Conservation (phyloP, 2,329 filamentous ascomycete genomes). For the Tolypocladium tundrense region DNA sequence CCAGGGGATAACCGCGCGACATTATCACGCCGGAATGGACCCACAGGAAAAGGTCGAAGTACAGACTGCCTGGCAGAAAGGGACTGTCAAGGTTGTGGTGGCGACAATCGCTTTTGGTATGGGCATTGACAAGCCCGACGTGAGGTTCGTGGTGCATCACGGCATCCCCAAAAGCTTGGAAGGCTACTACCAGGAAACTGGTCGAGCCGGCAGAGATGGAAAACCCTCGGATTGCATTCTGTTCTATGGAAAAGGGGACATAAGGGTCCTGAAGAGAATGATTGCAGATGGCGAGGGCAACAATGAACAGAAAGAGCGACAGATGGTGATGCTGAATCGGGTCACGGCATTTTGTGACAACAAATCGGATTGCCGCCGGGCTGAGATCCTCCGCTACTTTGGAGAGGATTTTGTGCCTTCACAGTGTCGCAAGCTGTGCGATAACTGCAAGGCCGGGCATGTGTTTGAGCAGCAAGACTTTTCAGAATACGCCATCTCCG, state of each 20-base stretch:
- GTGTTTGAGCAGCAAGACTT: conserved; percentile 68
- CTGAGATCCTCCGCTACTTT: conserved; percentile 89
- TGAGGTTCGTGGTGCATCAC: conserved; percentile 92
- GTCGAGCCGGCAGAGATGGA: conserved; percentile 85
- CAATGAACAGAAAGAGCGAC: conserved; percentile 70
- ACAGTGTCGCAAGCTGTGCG: conserved; percentile 67
- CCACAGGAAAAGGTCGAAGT: conserved; percentile 57
- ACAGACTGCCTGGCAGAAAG: conserved; percentile 75
- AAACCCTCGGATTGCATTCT: conserved; percentile 80
- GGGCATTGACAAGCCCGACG: conserved; percentile 98
- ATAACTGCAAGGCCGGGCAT: conserved; percentile 73
- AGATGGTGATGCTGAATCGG: conserved; percentile 73
- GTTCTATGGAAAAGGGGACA: conserved; percentile 76
- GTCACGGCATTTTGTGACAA: conserved; percentile 89
- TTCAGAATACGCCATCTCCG: conserved; percentile 61
- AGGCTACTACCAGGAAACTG: conserved; percentile 97
- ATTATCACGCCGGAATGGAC: conserved; percentile 79
- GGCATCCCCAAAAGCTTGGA: conserved; percentile 89
- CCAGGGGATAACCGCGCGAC: conserved; percentile 59
- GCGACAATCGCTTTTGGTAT: conserved; percentile 98
- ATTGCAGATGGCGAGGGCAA: conserved; percentile 73
- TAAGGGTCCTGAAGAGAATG: conserved; percentile 63
- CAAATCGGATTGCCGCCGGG: conserved; percentile 72
- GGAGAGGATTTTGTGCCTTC: conserved; percentile 67
- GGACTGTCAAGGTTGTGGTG: conserved; percentile 77